Evolutionary conservation across 257 asterid species (phyloP), one percentile per base, ranked within the genome.

Genomic region (Cordia subcordata): DNA sequence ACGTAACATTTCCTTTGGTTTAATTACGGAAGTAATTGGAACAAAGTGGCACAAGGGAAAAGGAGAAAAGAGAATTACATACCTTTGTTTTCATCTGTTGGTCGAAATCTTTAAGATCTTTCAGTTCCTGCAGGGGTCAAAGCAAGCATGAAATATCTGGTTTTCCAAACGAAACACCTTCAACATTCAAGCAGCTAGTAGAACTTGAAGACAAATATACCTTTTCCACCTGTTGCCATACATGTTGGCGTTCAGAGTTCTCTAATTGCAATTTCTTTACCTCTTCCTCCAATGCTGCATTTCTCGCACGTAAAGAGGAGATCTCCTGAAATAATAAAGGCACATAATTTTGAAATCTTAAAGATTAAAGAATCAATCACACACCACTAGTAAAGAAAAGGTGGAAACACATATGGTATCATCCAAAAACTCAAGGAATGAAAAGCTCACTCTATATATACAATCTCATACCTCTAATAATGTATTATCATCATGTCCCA

Each of bases 31-130:
- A 68, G 15, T 50, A 4, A 42, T 42, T 27, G 35, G 35, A 27
- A 68, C 33, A 39, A 40, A 47, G 64, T 49, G 20, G n/a, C 51
- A 62, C 46, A 42, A 23, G 22, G 32, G 66, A 58, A 64, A 60
- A 53, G 65, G 75, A 19, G 45, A 32, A 58, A 60, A 47, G 55
- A 40, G 58, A 35, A 62, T 17, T 58, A 39, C 68, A 63, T 21
- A 83, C 99, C 97, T 89, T 93, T 70, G 95, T 87, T 75, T 86
- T 93, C 87, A 82, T 80, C 71, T 81, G 88, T 69, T 68, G 95
- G 74, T 93, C 99, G 61, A 50, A 45, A 52, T 93, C 99, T 75
- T 85, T 93, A 44, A 83, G 63, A 59, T 83, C 90, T 83, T 86
- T 85, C 65, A 89, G 80, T 75, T 89, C 99, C 99, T 93, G 90